Evolutionary conservation across 1,139 yeast genomes (phyloP).

Genomic region (Meyerozyma athensensis): DNA sequence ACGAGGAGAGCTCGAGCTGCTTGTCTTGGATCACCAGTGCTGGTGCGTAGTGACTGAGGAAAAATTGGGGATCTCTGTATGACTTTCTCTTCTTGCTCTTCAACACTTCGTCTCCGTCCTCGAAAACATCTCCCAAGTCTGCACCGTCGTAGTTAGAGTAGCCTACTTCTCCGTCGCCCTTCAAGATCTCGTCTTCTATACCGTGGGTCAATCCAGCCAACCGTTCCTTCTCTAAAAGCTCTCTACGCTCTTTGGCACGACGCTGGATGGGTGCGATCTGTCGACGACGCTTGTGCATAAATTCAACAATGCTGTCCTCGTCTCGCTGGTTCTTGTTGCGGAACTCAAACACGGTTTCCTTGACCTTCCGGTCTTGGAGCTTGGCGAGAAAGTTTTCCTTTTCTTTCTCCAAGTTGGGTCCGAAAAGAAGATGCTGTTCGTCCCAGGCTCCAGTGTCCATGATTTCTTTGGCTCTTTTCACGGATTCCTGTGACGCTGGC

Average conservation of each 20-base stretch:
- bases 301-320: conserved; percentile 68
- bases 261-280: conserved; percentile 87
- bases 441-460: conserved; percentile 79
- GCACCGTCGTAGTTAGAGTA: conserved; percentile 26
- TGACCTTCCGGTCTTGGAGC: conserved; percentile 59
- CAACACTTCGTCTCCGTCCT: conserved; percentile 55
- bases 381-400: conserved; percentile 69
- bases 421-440: conserved; percentile 74
- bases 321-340: conserved; percentile 43
- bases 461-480: conserved; percentile 79
- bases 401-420: conserved; percentile 66
- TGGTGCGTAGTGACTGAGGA: conserved; percentile 88
- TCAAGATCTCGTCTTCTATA: conserved; percentile 66
- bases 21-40: conserved; percentile 76
- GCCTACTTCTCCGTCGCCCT: conserved; percentile 52
- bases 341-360: conserved; percentile 94
- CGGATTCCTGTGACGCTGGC: conserved; percentile 79
- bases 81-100: conserved; percentile 35
- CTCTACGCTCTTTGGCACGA: conserved; percentile 67
- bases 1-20: conserved; percentile 59
- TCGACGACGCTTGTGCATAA: conserved; percentile 81
- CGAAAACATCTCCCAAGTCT: conserved; percentile 42
- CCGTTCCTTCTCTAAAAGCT: conserved; percentile 68
- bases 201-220: conserved; percentile 70
- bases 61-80: conserved; percentile 78